Conservation (phyloP, 805 yeast genomes). For the Starmerella asiatica region DNA sequence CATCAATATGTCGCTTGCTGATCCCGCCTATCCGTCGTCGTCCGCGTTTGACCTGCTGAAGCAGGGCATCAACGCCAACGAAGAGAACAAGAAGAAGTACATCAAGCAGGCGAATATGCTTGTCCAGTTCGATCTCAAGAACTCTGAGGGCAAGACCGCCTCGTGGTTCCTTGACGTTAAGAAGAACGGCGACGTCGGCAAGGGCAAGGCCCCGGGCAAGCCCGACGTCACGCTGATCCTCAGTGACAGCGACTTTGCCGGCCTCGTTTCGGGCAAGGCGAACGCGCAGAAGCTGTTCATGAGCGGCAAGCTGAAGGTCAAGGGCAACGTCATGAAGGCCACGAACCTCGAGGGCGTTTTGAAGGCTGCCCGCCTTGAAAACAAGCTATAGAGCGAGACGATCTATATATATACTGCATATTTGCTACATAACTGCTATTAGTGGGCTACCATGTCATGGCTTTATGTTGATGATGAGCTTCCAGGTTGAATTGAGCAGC, state of each 20-base stretch:
- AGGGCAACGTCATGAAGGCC: conserved; percentile 87
- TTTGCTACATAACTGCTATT: too few species aligned
- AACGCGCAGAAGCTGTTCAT: conserved; percentile 75
- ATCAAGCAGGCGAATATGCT: conserved; percentile 43
- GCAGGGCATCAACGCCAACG: conserved; percentile 24
- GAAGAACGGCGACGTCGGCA: conserved; percentile 39
- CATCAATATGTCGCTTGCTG: conserved; percentile 19
- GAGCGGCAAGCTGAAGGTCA: conserved; percentile 72
- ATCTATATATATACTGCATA: background rate
- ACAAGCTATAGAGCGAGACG: conserved; percentile 34
- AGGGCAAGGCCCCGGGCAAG: conserved; percentile 29
- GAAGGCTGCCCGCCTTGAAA: conserved; percentile 38
- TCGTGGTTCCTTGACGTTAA: conserved; percentile 61
- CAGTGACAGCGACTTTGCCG: conserved; percentile 55
- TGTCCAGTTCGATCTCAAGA: conserved; percentile 53
- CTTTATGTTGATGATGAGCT: too few species aligned
- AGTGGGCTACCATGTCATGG: too few species aligned
- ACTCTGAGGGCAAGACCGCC: conserved; percentile 43
- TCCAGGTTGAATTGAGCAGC: too few species aligned
- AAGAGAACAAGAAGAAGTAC: conserved; percentile 24
- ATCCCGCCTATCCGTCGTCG: conserved; percentile 30
- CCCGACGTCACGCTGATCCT: conserved; percentile 55
- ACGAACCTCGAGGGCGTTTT: conserved; percentile 57
- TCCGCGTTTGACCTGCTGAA: conserved; percentile 29
- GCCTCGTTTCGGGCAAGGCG: conserved; percentile 62